Base-by-base conservation (phyloP, 441 rosid species). In the Aleurites moluccanus region DNA sequence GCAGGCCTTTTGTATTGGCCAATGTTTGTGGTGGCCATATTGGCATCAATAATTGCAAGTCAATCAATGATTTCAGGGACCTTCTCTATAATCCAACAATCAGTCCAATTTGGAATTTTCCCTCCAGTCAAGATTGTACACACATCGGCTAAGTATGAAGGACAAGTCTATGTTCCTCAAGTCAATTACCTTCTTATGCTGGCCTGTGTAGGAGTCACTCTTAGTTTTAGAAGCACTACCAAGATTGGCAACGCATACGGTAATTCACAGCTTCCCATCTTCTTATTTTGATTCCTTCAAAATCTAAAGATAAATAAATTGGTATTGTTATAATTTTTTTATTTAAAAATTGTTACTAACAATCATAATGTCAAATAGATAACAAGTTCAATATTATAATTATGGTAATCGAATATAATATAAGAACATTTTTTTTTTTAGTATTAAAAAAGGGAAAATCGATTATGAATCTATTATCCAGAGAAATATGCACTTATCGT, bases 201-300 rank as follows among this genome's bases (percentile, higher is more conserved):
- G 18, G 89, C 90, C 59, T 83, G 86, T 44, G 50, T 87, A 0
- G 78, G 77, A 9, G 88, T 86, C 64, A 87, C 87, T 9, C 45
- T 80, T 40, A 86, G 87, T 20, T 87, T 88, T 78, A 83, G 61
- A 71, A 81, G 77, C 16, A 83, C 88, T 0, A 75, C 52, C 27
- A 84, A 82, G 42, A 84, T 88, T 18, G 90, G 87, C 83, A 80
- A 90, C 63, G 90, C 92, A 8, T 86, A 85, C 33, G 94, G 94
- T 88, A 83, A 76, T 50, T 50, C 55, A 13, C 55, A 50, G 16
- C 33, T 30, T 30, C 33, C 2, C 33, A 30, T 30, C 2, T 30
- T 30, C 33, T 30, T 30, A 1, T 30, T 30, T 30, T 30, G 33
- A 30, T 30, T 30, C 33, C 33, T 30, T 30, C 33, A 30, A 30